Percentiles rank a stretch among this genome's conserved stretches.
Conservation (phyloP, 108 stramenopile species). For the Skeletonema tropicum region DNA sequence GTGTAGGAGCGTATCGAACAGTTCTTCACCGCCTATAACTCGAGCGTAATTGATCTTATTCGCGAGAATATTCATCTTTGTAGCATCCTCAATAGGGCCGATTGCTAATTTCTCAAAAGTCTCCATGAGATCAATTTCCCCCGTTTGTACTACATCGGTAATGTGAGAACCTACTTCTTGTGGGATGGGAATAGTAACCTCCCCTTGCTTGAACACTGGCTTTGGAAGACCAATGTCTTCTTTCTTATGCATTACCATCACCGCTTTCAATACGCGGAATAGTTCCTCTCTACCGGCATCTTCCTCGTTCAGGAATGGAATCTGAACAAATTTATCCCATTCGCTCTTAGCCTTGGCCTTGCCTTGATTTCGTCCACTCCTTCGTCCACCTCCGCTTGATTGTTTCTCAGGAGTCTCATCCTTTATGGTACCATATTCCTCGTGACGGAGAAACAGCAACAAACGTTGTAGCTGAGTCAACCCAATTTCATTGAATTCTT, state of each 20-base stretch:
- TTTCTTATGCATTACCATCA: constrained; percentile 67
- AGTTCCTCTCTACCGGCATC: constrained; percentile 42
- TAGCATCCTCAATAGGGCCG: background rate
- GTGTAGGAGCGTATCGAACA: constrained; percentile 24
- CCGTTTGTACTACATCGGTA: constrained; percentile 15
- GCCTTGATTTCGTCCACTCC: background rate
- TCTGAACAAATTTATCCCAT: constrained; percentile 55
- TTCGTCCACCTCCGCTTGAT: background rate
- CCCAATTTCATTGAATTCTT: constrained; percentile 31
- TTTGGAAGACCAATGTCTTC: constrained; percentile 59
- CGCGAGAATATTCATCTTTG: no score
- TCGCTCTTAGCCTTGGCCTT: constrained; percentile 40
- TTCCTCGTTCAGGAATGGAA: constrained; percentile 43
- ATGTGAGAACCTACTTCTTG: constrained; percentile 40
- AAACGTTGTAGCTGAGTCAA: constrained; percentile 62
- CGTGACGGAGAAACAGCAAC: constrained; percentile 52
- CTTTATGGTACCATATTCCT: constrained; percentile 37
- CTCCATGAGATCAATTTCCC: background rate
- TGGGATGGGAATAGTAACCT: constrained; percentile 45
- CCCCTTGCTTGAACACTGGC: constrained; percentile 55
- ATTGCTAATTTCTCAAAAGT: background rate
- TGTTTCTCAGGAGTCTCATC: background rate
- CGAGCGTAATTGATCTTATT: constrained; percentile 1
- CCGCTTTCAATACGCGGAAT: constrained; percentile 36
- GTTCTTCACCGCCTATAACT: constrained; percentile 9